Percentiles rank a stretch among this genome's conserved stretches.
Evolutionary conservation across 1,139 yeast species (phyloP).

Genomic region (Sugiyamaella novakii): DNA sequence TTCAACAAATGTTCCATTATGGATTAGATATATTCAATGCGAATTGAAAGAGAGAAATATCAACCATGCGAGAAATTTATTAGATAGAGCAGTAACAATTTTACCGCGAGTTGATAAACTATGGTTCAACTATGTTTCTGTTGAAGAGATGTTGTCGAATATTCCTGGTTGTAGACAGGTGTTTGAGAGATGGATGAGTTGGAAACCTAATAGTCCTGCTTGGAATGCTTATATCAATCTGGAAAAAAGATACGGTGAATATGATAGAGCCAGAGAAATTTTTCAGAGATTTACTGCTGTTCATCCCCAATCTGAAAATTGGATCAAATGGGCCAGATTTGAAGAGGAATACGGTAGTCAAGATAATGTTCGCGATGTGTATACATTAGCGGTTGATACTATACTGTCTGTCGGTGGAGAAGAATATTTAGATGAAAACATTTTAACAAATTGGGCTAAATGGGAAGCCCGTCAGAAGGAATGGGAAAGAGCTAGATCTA

Average conservation of each 20-base stretch:
- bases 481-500: constrained; percentile 63
- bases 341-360: constrained; percentile 58
- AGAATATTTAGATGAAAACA: constrained; percentile 43
- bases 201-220: constrained; percentile 58
- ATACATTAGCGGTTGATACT: constrained; percentile 65
- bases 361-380: constrained; percentile 60
- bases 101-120: constrained; percentile 81
- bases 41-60: constrained; percentile 73
- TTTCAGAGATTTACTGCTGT: constrained; percentile 59
- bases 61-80: constrained; percentile 84
- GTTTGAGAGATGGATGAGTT: constrained; percentile 78
- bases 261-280: constrained; percentile 56
- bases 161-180: constrained; percentile 62
- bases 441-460: constrained; percentile 60
- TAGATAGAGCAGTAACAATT: constrained; percentile 74
- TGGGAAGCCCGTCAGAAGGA: constrained; percentile 73
- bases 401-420: constrained; percentile 34
- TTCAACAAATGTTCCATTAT: constrained; percentile 71
- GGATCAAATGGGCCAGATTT: constrained; percentile 66
- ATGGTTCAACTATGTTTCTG: constrained; percentile 75
- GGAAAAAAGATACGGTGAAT: constrained; percentile 68
- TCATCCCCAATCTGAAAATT: constrained; percentile 58
- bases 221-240: constrained; percentile 78
- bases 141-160: constrained; percentile 79
- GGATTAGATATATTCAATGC: constrained; percentile 81